phyloP scores from a whole-genome alignment of 2,329 filamentous ascomycete genomes.

The Aspergillus arachidicola region DNA sequence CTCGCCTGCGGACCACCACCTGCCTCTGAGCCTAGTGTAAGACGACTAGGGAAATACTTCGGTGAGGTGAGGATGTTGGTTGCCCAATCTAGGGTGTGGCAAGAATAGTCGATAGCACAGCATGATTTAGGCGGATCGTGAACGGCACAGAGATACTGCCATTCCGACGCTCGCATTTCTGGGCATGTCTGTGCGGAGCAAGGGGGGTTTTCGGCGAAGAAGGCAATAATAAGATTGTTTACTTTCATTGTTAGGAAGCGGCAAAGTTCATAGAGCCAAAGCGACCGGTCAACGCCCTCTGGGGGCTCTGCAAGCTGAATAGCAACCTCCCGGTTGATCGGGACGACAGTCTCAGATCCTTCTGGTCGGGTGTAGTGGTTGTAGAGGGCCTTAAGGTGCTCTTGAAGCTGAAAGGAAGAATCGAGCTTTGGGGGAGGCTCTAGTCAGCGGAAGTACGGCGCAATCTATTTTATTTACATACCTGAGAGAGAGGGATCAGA shows the following conservation, averaged over 20 bases:
- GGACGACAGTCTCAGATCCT: conserved; percentile 61
- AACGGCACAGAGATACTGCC: conserved; percentile 98
- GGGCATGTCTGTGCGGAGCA: conserved; percentile 89
- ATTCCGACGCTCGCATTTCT: conserved; percentile 98
- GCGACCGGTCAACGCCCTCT: conserved; percentile 75
- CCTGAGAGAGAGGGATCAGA: conserved; percentile 80
- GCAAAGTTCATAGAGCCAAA: conserved; percentile 98
- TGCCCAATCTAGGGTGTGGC: conserved; percentile 97
- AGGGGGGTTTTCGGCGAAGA: conserved; percentile 86
- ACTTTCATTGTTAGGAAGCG: conserved; percentile 94
- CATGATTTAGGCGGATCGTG: conserved; percentile 96
- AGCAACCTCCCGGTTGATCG: conserved; percentile 77
- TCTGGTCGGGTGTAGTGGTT: conserved; percentile 72
- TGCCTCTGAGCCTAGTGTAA: conserved; percentile 58
- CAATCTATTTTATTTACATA: conserved; percentile 41
- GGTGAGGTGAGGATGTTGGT: conserved; percentile 91
- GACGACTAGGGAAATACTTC: conserved; percentile 90
- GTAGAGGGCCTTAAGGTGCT: conserved; percentile 92
- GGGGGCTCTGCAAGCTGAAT: conserved; percentile 77
- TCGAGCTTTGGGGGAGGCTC: conserved; percentile 68
- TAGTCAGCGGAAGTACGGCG: conserved; percentile 11
- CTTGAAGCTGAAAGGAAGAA: conserved; percentile 94
- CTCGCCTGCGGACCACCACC: conserved; percentile 47
- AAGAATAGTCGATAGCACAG: conserved; percentile 98
- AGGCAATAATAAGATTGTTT: conserved; percentile 87